Base-by-base conservation (phyloP, 306 rosid genomes). In the Inga oerstediana region DNA sequence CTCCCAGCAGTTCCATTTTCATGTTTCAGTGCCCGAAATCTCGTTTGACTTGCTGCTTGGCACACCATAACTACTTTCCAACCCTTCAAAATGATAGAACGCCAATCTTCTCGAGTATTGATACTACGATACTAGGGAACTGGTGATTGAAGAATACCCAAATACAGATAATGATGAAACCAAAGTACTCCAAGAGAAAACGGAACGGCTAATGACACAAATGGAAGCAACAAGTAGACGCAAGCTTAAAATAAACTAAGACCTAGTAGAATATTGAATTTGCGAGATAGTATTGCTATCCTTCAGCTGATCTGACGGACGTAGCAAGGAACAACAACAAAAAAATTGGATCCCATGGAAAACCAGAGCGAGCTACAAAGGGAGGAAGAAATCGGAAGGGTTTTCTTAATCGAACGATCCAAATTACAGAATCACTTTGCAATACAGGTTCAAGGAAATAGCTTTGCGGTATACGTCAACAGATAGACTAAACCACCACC, bases 21-120 rank as follows among this genome's bases (percentile, higher is more conserved):
- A 69, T 97, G 97, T 94, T 94, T 97, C 93, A 90, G 91, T 85
- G 99, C 97, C 89, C 99, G 92, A 91, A 97, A 97, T 97, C 92
- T 97, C 83, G 99, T 97, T 89, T 97, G 97, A 83, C 94, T 85
- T 49, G 99, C 99, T 86, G 99, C 97, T 97, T 97, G 99, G 97
- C 97, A 82, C 85, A 94, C 99, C 99, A 97, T 94, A 88, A 94
- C 99, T 97, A 97, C 91, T 85, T 83, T 89, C 86, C 84, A 80
- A 83, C 92, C 90, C 93, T 88, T 89, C 76, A 79, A 86, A 82
- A 83, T 20, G 59, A 77, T 83, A 75, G 79, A 72, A 80, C 81
- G 81, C 77, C 84, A 75, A 88, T 78, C 82, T 90, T 87, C 89
- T 85, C 69, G 54, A 85, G 78, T 80, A 77, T 56, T 64, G 75